Conservation (phyloP, 257 asterid genomes). For the Fraxinus quadrangulata region DNA sequence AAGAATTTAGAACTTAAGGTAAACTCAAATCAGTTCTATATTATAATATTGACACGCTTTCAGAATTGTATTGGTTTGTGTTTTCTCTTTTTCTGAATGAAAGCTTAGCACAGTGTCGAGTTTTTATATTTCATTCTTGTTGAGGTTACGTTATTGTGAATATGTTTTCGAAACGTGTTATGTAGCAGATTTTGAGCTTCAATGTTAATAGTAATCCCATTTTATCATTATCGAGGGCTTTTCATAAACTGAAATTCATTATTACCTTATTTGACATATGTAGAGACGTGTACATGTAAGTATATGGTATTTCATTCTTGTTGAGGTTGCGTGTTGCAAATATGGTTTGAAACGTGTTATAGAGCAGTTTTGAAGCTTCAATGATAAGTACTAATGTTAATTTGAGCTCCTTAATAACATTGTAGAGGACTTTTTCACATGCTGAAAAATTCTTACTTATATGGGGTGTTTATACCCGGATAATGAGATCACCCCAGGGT, state of each 20-base stretch:
- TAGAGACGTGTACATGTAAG: not conserved
- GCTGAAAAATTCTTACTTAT: not conserved
- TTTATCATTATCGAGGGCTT: not conserved
- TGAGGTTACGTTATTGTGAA: not conserved
- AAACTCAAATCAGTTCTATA: not conserved
- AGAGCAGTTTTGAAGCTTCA: not conserved
- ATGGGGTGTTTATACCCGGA: not conserved
- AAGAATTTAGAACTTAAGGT: slow-evolving; percentile 46
- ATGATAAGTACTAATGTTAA: too few relatives aligned
- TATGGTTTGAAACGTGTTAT: not conserved
- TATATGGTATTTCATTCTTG: not conserved
- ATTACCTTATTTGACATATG: not conserved
- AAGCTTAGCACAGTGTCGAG: not conserved
- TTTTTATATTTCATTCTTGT: not conserved
- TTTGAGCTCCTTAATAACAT: too few relatives aligned
- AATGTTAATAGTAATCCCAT: not conserved
- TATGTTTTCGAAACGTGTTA: not conserved
- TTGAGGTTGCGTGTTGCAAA: not conserved
- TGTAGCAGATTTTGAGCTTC: not conserved
- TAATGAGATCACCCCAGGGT: too few relatives aligned
- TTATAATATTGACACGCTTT: not conserved
- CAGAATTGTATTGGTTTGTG: too few relatives aligned
- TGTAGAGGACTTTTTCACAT: not conserved
- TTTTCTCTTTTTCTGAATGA: not conserved
- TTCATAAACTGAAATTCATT: not conserved